Percentiles rank a stretch among this genome's conserved stretches.
Conservation (phyloP, 2,329 filamentous ascomycete genomes). For the Knoxdaviesia capensis region DNA sequence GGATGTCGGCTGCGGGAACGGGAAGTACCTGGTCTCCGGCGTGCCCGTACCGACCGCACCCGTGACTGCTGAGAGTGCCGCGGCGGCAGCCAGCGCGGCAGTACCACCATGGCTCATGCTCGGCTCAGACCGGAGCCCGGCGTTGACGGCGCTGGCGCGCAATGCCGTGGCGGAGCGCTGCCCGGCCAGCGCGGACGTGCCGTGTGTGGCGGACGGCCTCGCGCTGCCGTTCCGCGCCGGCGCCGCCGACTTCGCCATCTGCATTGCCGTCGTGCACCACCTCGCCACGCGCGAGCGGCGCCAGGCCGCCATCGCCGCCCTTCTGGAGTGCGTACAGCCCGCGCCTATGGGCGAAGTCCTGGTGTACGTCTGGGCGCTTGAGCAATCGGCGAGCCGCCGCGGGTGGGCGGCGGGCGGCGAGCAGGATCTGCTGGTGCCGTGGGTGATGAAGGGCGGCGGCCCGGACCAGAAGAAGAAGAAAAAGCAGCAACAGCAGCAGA, state of each 20-base stretch:
- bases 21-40: conserved; percentile 55
- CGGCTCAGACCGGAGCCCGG: conserved; percentile 54
- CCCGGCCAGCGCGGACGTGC: conserved; percentile 35
- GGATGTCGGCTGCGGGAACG: conserved; percentile 91
- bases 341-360: conserved; percentile 39
- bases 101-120: conserved; percentile 34
- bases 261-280: conserved; percentile 88
- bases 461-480: neutral
- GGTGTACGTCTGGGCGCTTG: conserved; percentile 88
- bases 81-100: conserved; percentile 38
- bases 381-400: conserved; percentile 69
- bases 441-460: conserved; percentile 44
- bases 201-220: conserved; percentile 60
- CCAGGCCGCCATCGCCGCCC: conserved; percentile 46
- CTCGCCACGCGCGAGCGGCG: conserved; percentile 60
- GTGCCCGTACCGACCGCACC: conserved; percentile 56
- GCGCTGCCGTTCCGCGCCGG: conserved; percentile 52
- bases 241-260: conserved; percentile 64
- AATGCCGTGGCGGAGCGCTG: conserved; percentile 9
- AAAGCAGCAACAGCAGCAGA: neutral
- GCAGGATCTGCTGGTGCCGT: conserved; percentile 90
- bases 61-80: conserved; percentile 67
- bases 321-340: conserved; percentile 44
- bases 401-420: conserved; percentile 71
- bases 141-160: conserved; percentile 26